Evolutionary conservation across 1,284 basidiomycete species (phyloP).

Genomic region (Moesziomyces antarcticus): DNA sequence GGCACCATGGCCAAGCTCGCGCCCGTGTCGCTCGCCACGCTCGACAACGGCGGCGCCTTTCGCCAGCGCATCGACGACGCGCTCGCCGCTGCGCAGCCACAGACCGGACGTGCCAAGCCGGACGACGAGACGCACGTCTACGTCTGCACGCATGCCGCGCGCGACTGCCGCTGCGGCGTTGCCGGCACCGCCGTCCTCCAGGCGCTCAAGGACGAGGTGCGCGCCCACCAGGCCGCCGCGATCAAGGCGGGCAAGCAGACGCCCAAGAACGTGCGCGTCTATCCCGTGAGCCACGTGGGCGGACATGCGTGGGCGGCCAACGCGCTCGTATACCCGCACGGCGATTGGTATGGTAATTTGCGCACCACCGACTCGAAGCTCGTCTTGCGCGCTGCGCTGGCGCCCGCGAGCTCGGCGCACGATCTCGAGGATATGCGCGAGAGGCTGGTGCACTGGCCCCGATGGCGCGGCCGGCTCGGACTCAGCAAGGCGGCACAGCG

Average conservation of each 20-base stretch:
- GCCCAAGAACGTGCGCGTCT: conserved; percentile 50
- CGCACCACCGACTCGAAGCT: conserved; percentile 47
- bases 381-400: conserved; percentile 56
- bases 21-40: conserved; percentile 53
- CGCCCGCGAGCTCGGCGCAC: conserved; percentile 61
- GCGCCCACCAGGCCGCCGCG: conserved; percentile 50
- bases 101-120: conserved; percentile 25
- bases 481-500: conserved; percentile 52
- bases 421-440: conserved; percentile 59
- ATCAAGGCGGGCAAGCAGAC: conserved; percentile 22
- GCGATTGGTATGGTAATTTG: conserved; percentile 65
- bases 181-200: conserved; percentile 63
- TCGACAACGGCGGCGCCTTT: conserved; percentile 39
- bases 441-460: conserved; percentile 61
- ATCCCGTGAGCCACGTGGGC: conserved; percentile 55
- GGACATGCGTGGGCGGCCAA: conserved; percentile 67
- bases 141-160: conserved; percentile 66
- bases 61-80: conserved; percentile 32
- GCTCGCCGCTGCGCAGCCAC: conserved; percentile 26
- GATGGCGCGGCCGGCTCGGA: conserved; percentile 68
- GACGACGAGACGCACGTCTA: conserved; percentile 61
- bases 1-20: conserved; percentile 53
- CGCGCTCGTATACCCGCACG: conserved; percentile 66
- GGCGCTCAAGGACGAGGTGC: conserved; percentile 49
- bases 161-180: conserved; percentile 68